Base-by-base conservation (phyloP, 2,329 filamentous ascomycete species). In the Neopestalotiopsis rosae region DNA sequence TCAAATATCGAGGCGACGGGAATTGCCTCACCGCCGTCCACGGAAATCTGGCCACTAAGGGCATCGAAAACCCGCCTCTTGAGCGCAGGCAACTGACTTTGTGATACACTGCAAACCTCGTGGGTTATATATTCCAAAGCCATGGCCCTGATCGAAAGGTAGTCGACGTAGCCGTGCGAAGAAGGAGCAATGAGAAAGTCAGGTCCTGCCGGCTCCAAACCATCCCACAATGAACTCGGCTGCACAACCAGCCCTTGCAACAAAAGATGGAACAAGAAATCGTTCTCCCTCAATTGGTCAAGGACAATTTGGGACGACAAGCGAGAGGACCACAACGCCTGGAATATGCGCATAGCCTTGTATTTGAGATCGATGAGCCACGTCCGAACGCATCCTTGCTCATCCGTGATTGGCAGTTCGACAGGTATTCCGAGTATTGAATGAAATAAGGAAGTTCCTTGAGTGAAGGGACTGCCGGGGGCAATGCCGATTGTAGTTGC, bases 111-210 rank as follows among this genome's bases (percentile, higher is more conserved):
- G 74, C 94, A 93, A 49, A 99, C 87, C 78, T 98, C 95, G 70
- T 93, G 90, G 14, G 93, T 91, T 42, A 94, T 90, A 76, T 98
- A 98, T 75, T 97, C 93, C 71, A 97, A 88, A 52, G 94, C 88
- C 74, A 93, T 89, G 65, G 93, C 90, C 68, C 97, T 90, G 69
- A 93, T 87, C 13, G 89, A 86, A 61, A 99, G 85, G 77, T 97
- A 97, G 74, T 95, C 91, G 42, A 91, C 87, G 52, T 96, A 88
- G 0, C 92, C 90, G 45, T 87, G 80, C 1, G 92, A 90, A 10
- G 93, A 91, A 24, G 90, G 85, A 0, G 87, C 88, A 20, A 91
- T 81, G 68, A 94, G 89, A 75, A 97, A 96, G 6, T 90, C 86
- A 0, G 89, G 85, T 56, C 89, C 84, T 13, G 79, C 78, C 56